These are phyloP conservation scores for Exsudoporus floridanus DNA, from an alignment of 1,284 basidiomycete genomes.

Conservation along the genomic window DNA sequence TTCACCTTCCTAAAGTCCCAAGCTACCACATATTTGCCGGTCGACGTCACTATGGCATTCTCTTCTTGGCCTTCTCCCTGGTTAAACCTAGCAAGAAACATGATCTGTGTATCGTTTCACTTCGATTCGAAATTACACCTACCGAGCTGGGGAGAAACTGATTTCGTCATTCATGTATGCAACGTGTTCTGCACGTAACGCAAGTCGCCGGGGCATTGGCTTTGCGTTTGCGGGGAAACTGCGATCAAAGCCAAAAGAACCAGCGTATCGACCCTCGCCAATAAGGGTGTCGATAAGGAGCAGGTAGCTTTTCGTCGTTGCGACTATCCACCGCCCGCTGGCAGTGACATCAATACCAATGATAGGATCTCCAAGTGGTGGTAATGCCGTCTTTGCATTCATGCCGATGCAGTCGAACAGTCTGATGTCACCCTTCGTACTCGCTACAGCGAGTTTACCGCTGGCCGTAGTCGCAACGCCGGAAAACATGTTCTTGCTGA, in stretches of 20 bases:
- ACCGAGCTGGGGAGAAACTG: conserved; percentile 90
- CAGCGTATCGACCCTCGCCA: conserved; percentile 86
- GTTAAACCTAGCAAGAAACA: conserved; percentile 71
- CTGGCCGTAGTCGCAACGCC: conserved; percentile 85
- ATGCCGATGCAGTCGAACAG: conserved; percentile 97
- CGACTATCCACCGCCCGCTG: conserved; percentile 93
- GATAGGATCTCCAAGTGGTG: conserved; percentile 94
- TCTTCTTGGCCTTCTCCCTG: conserved; percentile 84
- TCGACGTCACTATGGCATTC: conserved; percentile 95
- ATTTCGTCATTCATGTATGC: conserved; percentile 93
- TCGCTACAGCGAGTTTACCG: conserved; percentile 91
- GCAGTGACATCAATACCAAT: conserved; percentile 93
- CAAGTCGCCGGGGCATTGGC: conserved; percentile 87
- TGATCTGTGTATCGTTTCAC: background rate
- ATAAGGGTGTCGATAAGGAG: conserved; percentile 95
- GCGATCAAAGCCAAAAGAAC: conserved; percentile 88
- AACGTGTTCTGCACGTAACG: conserved; percentile 89
- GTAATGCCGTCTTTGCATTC: conserved; percentile 98
- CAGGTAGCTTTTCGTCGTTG: conserved; percentile 94
- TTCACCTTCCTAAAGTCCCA: conserved; percentile 98
- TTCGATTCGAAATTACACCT: conserved; percentile 17
- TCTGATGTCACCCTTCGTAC: conserved; percentile 95
- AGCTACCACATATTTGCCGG: conserved; percentile 91
- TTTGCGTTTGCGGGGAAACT: conserved; percentile 95
- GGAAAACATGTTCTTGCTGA: conserved; percentile 93